These are phyloP conservation scores for Striga hermonthica DNA, from an alignment of 305 asterid genomes.

Conservation along the genomic window DNA sequence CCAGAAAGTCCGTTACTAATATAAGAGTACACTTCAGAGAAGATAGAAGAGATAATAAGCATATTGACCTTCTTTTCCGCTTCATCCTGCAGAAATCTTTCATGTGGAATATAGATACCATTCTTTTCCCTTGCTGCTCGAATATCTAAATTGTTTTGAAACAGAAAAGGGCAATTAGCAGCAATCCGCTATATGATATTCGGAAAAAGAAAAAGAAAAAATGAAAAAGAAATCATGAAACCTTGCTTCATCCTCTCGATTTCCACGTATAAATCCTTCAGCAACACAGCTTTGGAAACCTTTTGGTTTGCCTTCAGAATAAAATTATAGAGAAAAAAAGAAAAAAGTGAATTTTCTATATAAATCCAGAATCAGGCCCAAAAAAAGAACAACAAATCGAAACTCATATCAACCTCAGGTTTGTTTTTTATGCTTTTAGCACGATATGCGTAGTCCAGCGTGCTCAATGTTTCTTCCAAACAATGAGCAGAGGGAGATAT, in stretches of 20 bases:
- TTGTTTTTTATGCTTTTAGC: conserved; percentile 85
- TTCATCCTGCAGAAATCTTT: conserved; percentile 77
- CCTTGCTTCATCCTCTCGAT: conserved; percentile 90
- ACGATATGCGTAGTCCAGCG: conserved; percentile 76
- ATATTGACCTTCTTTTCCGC: conserved; percentile 67
- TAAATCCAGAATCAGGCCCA: background rate
- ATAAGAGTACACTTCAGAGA: background rate
- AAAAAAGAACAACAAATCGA: conserved; percentile 5
- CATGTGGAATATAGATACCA: conserved; percentile 81
- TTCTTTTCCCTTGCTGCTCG: conserved; percentile 89
- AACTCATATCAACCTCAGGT: conserved; percentile 56
- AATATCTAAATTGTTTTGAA: conserved; percentile 50
- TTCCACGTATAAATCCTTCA: conserved; percentile 71
- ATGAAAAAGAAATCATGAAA: conserved; percentile 26
- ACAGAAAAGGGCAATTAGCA: conserved; percentile 13
- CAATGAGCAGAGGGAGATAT: conserved; percentile 69
- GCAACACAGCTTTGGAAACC: conserved; percentile 66
- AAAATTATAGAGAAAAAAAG: background rate
- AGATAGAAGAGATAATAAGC: conserved; percentile 10
- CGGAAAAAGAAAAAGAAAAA: conserved; percentile 27
- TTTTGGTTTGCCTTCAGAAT: conserved; percentile 73
- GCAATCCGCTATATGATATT: background rate
- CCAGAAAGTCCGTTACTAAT: no score
- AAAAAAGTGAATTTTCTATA: no score
- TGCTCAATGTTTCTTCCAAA: conserved; percentile 80